Conservation (phyloP, 352 stramenopile genomes). For the Phytophthora cajani region DNA sequence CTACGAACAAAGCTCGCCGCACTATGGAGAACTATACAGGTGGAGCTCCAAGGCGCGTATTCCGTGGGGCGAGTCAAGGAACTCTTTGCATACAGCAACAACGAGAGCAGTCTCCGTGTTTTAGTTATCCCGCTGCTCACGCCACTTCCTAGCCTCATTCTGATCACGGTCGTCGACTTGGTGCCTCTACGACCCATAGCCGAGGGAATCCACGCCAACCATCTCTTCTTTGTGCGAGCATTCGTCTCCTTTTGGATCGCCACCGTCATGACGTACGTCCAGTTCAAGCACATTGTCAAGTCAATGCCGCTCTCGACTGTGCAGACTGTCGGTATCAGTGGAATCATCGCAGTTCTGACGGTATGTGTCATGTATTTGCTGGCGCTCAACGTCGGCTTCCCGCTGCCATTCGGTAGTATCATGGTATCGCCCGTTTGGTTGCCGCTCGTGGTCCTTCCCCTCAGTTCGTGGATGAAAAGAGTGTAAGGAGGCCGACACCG, state of each 20-base stretch:
- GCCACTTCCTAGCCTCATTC: constrained; percentile 19
- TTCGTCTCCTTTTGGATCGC: constrained; percentile 22
- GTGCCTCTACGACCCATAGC: constrained; percentile 11
- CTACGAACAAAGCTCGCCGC: constrained; percentile 3
- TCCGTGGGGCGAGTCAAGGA: constrained; percentile 18
- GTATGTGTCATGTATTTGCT: constrained; percentile 12
- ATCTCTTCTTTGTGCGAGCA: constrained; percentile 23
- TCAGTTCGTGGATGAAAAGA: constrained; percentile 13
- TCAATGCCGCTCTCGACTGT: constrained; percentile 10
- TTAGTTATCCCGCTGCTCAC: constrained; percentile 15
- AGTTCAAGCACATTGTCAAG: constrained; percentile 27
- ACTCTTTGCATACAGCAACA: constrained; percentile 14
- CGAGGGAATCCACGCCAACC: constrained; percentile 10
- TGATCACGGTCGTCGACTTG: constrained; percentile 21
- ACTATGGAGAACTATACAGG: constrained; percentile 19
- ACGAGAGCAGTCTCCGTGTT: constrained; percentile 5
- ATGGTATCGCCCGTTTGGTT: constrained; percentile 18
- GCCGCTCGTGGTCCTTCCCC: constrained; percentile 6
- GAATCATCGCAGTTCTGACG: constrained; percentile 6
- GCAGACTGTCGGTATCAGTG: neutral
- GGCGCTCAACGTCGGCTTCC: constrained; percentile 34
- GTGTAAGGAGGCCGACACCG: too few species aligned
- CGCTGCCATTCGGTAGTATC: constrained; percentile 42
- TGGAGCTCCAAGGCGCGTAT: constrained; percentile 27
- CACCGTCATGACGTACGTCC: constrained; percentile 15